These are phyloP conservation scores for Digitaria exilis DNA, from an alignment of 202 grass and related monocot genomes.

Conservation along the genomic window DNA sequence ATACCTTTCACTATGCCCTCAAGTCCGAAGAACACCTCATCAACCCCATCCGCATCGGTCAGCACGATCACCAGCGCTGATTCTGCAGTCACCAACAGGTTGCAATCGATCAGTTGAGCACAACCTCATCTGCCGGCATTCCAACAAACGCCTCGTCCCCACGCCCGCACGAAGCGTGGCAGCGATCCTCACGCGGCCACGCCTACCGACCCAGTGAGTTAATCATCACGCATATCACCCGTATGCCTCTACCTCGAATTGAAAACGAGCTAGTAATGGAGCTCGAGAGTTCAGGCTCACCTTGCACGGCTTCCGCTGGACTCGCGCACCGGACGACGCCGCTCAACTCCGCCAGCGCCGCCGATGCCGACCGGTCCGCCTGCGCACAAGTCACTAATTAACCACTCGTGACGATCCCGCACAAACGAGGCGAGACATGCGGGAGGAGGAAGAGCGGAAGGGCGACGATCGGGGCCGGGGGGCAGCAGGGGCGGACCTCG, in stretches of 20 bases:
- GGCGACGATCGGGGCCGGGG: background rate
- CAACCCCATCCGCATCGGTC: conserved; percentile 50
- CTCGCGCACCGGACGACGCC: conserved; percentile 40
- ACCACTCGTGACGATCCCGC: no score
- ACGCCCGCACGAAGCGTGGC: background rate
- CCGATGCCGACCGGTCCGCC: conserved; percentile 33
- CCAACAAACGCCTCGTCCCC: conserved; percentile 17
- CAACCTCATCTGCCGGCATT: background rate
- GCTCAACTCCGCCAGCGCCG: conserved; percentile 17
- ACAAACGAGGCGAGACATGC: background rate
- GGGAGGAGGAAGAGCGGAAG: background rate
- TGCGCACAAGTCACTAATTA: background rate
- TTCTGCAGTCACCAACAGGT: conserved; percentile 51
- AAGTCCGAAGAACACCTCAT: conserved; percentile 58
- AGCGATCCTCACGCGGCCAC: background rate
- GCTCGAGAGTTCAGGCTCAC: conserved; percentile 33
- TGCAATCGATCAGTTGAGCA: conserved; percentile 15
- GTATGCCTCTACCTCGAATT: no score
- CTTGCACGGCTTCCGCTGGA: conserved; percentile 44
- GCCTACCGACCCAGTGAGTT: background rate
- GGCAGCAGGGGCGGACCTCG: conserved; percentile 9
- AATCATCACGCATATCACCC: background rate
- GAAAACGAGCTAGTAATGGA: background rate
- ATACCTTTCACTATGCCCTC: conserved; percentile 57
- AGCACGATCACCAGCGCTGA: conserved; percentile 56